Percentiles rank a stretch among this genome's conserved stretches.
These are phyloP conservation scores for Entoloma clypeatum DNA, from an alignment of 1,284 basidiomycete species.

Conservation along the genomic window DNA sequence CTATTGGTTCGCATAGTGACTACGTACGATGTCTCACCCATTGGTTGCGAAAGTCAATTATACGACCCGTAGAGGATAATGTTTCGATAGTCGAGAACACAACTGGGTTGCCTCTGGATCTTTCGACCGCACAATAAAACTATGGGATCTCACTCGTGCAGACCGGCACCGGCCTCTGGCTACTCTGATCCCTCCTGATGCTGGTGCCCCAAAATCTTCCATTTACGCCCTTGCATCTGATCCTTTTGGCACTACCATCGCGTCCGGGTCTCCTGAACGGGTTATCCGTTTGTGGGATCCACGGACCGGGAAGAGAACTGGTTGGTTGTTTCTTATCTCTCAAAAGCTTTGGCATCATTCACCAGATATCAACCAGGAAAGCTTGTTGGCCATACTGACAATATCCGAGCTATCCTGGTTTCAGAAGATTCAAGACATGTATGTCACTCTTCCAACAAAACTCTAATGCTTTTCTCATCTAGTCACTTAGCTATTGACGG, in stretches of 20 bases:
- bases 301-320: constrained; percentile 69
- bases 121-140: constrained; percentile 88
- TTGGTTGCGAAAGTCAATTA: constrained; percentile 42
- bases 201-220: constrained; percentile 66
- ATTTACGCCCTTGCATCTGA: constrained; percentile 80
- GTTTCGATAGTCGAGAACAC: constrained; percentile 57
- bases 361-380: constrained; percentile 30
- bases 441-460: constrained; percentile 29
- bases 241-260: constrained; percentile 76
- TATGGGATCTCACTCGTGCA: constrained; percentile 81
- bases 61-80: background rate
- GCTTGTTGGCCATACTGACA: constrained; percentile 94
- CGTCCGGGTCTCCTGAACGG: constrained; percentile 88
- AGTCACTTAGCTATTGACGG: constrained; percentile 73
- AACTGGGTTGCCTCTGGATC: constrained; percentile 92
- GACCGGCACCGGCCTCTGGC: constrained; percentile 45
- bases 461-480: constrained; percentile 5
- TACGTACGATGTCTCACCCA: constrained; percentile 86
- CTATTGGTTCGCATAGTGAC: constrained; percentile 87
- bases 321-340: constrained; percentile 33
- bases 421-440: constrained; percentile 89
- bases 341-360: background rate
- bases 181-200: constrained; percentile 59
- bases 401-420: constrained; percentile 85
- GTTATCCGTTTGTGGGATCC: constrained; percentile 94